These are phyloP conservation scores for Sugiyamaella smithiae DNA, from an alignment of 805 yeast genomes.

Conservation along the genomic window DNA sequence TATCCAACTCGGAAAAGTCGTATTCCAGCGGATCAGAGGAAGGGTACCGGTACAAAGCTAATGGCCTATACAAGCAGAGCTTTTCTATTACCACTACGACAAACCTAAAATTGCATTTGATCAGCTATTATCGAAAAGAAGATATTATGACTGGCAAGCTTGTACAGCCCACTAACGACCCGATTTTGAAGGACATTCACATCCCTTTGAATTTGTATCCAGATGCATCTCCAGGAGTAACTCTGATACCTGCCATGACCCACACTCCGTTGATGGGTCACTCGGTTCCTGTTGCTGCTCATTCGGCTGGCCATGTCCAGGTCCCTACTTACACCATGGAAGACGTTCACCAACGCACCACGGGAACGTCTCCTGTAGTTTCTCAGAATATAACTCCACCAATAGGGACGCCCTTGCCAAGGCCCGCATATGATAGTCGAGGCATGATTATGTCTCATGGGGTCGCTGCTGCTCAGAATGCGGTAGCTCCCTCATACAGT, in stretches of 20 bases:
- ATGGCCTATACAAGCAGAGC: conserved; percentile 63
- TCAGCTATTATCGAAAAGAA: conserved; percentile 47
- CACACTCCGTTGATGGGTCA: conserved; percentile 16
- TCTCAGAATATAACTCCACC: neutral
- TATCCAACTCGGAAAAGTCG: neutral
- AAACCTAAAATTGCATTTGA: conserved; percentile 56
- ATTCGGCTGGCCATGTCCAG: neutral
- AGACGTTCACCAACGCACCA: neutral
- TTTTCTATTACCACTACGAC: conserved; percentile 54
- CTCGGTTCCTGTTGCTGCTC: neutral
- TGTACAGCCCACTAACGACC: conserved; percentile 46
- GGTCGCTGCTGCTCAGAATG: neutral
- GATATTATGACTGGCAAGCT: conserved; percentile 31
- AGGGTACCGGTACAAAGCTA: conserved; percentile 41
- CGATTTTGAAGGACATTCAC: conserved; percentile 34
- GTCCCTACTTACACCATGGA: neutral
- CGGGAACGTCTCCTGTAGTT: neutral
- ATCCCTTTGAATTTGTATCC: conserved; percentile 40
- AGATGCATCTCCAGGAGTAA: conserved; percentile 25
- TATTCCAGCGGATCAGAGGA: conserved; percentile 20
- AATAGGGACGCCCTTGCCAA: neutral
- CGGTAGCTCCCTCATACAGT: neutral
- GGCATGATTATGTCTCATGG: neutral
- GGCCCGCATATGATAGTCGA: too few relatives aligned
- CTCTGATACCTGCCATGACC: conserved; percentile 23